These are phyloP conservation scores for Solidago caesia DNA, from an alignment of 129 eudicot species.

Conservation along the genomic window DNA sequence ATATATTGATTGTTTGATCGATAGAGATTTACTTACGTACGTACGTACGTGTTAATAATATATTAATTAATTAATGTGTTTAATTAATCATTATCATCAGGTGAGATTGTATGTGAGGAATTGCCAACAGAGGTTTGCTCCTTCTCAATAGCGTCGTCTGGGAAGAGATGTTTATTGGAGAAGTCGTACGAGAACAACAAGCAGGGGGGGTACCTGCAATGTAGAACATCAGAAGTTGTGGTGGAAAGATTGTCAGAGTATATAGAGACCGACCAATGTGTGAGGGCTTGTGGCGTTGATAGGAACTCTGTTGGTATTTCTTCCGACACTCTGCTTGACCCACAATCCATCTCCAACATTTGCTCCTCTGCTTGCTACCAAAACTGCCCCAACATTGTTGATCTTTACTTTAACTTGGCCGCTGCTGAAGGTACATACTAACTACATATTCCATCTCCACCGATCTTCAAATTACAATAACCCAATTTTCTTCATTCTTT, in stretches of 20 bases:
- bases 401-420: slow-evolving; percentile 76
- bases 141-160: slow-evolving; percentile 65
- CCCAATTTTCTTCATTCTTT: background rate
- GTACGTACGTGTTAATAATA: too few species aligned
- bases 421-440: slow-evolving; percentile 74
- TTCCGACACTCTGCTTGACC: slow-evolving; percentile 64
- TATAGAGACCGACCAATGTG: slow-evolving; percentile 70
- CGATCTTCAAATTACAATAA: too few species aligned
- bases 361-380: slow-evolving; percentile 75
- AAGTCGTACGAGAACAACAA: slow-evolving; percentile 30
- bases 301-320: slow-evolving; percentile 60
- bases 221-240: slow-evolving; percentile 70
- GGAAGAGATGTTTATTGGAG: slow-evolving; percentile 81
- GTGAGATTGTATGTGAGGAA: slow-evolving; percentile 59
- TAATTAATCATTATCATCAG: slow-evolving; percentile 14
- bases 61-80: too few species aligned
- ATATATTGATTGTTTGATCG: background rate
- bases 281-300: slow-evolving; percentile 71
- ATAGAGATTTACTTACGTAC: background rate
- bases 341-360: slow-evolving; percentile 51
- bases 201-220: slow-evolving; percentile 47
- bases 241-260: slow-evolving; percentile 65
- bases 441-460: too few species aligned
- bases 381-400: slow-evolving; percentile 80
- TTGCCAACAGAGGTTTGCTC: slow-evolving; percentile 48